Evolutionary conservation across 192 early-diverging fungal genomes (phyloP), one percentile per base, ranked within the genome.

Genomic region (Dispira simplex): DNA sequence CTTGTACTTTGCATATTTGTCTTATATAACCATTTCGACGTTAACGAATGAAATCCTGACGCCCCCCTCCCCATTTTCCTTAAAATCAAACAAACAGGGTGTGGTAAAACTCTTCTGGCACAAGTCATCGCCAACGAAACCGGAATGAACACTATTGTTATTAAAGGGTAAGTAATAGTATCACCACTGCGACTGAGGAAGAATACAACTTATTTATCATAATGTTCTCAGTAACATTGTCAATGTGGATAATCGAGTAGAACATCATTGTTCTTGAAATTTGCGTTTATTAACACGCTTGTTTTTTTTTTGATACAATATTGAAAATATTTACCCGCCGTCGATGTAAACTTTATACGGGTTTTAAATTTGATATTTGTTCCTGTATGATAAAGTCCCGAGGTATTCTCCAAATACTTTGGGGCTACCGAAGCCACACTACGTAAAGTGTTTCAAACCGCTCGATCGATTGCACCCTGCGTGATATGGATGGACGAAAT

Each of bases 401-500:
- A 95, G 60, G 78, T 98, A n/a, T 93, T 87, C 69, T 95, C 92
- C 63, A 95, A 93, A 74, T 98, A 97, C 63, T 73, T 97, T 0
- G 95, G 95, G 13, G 93, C 96, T 53, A 92, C 93, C 0, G 96
- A 98, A 72, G 79, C 75, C 0, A 77, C 68, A 11, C 71, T 98
- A 21, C 78, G 96, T n/a, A 70, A 75, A 2, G 68, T 95, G 46
- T 98, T 97, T 81, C 77, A 79, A 10, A 78, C 82, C n/a, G 93
- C 96, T 0, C 79, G 85, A 26, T 72, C 80, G 21, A 76, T 90
- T n/a, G 79, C 85, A n/a, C 95, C 96, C 0, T 95, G 90, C 63
- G 78, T 98, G 47, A 66, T 98, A 28, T 95, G 97, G 71, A 80
- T 98, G 68, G 96, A 99, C 67, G 92, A 97, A 63, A 77, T 99